Base-by-base conservation (phyloP, 1,284 basidiomycete species). In the Cutaneotrichosporon sp. region DNA sequence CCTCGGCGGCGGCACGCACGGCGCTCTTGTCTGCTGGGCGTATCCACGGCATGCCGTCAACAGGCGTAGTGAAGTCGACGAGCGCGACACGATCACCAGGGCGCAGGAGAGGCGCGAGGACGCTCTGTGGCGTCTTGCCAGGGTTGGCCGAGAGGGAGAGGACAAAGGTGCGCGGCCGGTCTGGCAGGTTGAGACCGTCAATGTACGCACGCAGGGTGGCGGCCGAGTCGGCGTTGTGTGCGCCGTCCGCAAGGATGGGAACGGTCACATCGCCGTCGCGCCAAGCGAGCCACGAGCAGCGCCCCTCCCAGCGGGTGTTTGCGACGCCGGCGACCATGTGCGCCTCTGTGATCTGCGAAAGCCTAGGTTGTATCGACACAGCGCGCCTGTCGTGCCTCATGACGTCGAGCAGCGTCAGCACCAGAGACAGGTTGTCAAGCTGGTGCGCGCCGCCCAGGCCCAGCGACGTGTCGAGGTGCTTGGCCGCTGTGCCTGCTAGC, bases 31-130 rank as follows among this genome's bases (percentile, higher is more conserved):
- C 76, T 0, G 88, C 87, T 5, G 87, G 81, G 49, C 82, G 84
- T 34, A 97, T 88, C 94, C 94, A 97, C 0, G 93, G 91, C 94
- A 97, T 97, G 5, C 88, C 90, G 14, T 88, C 89, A 0, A 91
- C 90, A 0, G 87, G 86, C 1, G 88, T 86, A 68, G 90, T 89
- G 50, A 84, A 84, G 16, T 80, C 78, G 32, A 91, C 76, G 4
- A 86, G 76, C 2, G 87, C 87, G 26, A 90, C 84, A 26, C 75
- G 67, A 65, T 84, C 76, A 2, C 73, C 73, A 4, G 60, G 53
- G 79, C 73, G 53, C 30, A 91, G 76, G 14, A 93, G 82, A 0
- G 88, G 88, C 2, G 80, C 75, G n/a, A 93, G 82, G 0, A 90
- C 91, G 64, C 89, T 84, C 1, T 81, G 72, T 1, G 90, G 88